A percentile compares a stretch with the other conserved stretches of the same genome.
Evolutionary conservation across 2,329 filamentous ascomycete species (phyloP).

Genomic region (Beauveria varroae): DNA sequence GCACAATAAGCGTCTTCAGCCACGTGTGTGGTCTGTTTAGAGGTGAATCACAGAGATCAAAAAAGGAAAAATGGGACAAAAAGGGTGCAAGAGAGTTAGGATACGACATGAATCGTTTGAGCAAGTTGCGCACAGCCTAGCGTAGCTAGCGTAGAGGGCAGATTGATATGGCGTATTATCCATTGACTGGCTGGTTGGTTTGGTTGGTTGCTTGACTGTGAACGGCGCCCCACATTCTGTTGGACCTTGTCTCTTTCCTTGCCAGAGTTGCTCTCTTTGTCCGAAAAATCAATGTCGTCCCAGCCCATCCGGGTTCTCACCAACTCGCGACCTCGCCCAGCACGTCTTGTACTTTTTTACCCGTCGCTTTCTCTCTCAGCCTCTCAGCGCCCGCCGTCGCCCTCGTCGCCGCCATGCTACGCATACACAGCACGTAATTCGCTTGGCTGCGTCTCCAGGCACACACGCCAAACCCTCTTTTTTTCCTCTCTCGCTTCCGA

Average conservation of each 20-base stretch:
- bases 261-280: not conserved
- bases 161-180: too few relatives aligned
- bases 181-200: too few relatives aligned
- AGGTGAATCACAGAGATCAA: too few relatives aligned
- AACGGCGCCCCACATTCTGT: not conserved
- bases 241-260: not conserved
- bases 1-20: too few relatives aligned
- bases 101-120: not conserved
- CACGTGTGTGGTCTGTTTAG: too few relatives aligned
- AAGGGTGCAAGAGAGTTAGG: not conserved
- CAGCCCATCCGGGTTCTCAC: conserved; percentile 12
- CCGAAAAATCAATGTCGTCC: not conserved
- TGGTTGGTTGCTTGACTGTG: not conserved
- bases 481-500: not conserved
- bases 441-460: conserved; percentile 1
- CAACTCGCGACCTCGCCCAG: not conserved
- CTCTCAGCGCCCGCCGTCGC: too few relatives aligned
- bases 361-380: too few relatives aligned
- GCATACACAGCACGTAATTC: conserved; percentile 6
- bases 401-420: not conserved
- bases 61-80: not conserved
- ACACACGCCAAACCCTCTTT: not conserved
- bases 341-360: not conserved
- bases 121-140: not conserved
- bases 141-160: not conserved